Base-by-base conservation (phyloP, 2,329 filamentous ascomycete species). In the Colletotrichum higginsianum region DNA sequence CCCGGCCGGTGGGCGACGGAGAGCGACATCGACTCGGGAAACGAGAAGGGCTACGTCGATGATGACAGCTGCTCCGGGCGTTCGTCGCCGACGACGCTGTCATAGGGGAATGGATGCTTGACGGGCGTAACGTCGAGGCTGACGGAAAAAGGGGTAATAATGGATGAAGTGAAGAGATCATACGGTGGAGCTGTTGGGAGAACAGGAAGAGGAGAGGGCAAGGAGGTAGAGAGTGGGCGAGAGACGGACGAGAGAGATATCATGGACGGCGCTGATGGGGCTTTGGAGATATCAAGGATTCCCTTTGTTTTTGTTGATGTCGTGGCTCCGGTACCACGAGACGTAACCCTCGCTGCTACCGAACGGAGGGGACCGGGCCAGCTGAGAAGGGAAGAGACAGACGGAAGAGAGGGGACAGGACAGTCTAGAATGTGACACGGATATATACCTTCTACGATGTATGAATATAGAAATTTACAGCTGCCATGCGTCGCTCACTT, bases 41-140 rank as follows among this genome's bases (percentile, higher is more conserved):
- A 73, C 44, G 71, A 73, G 63, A 73, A 73, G 71, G 71, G 71
- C 5, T 72, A 72, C 23, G 61, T 72, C 7, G 70, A 72, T 38
- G 65, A 63, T 6, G 68, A 71, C 23, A 71, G 68, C 65, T 71
- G 68, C 44, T 71, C 68, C 1, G 68, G 68, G 11, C 65, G 68
- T 35, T 71, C 68, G 21, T 71, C 68, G 46, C 68, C 68, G 38
- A 68, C 68, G 58, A 63, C 60, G 53, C 30, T 71, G 18, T 47
- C 65, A 15, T 68, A 42, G 12, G 49, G 11, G 21, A 35, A 21
- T 3, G 2, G 11, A 2, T 5, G 4, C 4, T 15, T 21, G 15
- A 12, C 23, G 40, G 15, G 15, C 6, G 42, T 38, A 21, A n/a
- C 9, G 11, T 42, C 15, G 57, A 47, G 21, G 12, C 18, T 23